Evolutionary conservation across 352 stramenopile genomes (phyloP), one percentile per base, ranked within the genome.

Genomic region (Phytophthora citricola): DNA sequence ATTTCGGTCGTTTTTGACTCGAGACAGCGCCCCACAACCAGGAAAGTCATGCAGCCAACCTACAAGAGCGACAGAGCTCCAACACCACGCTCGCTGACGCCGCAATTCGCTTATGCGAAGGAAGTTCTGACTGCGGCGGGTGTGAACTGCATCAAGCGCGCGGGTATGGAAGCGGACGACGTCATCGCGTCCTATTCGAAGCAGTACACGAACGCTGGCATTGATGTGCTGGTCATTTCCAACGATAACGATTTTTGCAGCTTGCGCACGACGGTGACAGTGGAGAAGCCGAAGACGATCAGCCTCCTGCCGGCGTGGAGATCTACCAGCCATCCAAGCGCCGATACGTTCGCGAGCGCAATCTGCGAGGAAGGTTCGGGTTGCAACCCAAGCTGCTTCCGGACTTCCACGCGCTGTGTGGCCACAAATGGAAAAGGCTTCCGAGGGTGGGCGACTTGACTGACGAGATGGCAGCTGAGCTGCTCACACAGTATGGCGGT

Each of bases 231-330:
- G 47, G 61, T 91, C 32, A 74, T 90, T 31, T 90, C 80, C 27
- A 90, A 91, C 44, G 83, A 91, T 49, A 90, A 86, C 48, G 83
- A 91, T 88, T 91, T 48, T 54, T 90, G 31, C 83, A 91, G 63
- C 79, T 91, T 31, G 79, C 78, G 24, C 68, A 70, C 15, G 69
- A 66, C 58, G 54, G 58, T 4, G 47, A 63, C 26, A 48, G 14
- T 34, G 31, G 8, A 17, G 41, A 36, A 36, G 9, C 31, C 3
- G 8, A 36, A 12, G 31, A 36, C 31, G 31, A 50, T 3, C 15
- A 52, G 10, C 36, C 63, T 46, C 4, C 60, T 39, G 63, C 53
- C 20, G 44, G 38, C 24, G 83, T 95, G 11, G 75, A 90, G 58
- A 58, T 95, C 38, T 95, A 95, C 61, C 83, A 89, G 58, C 85